These are phyloP conservation scores for Coemansia reversa DNA, from an alignment of 192 early-diverging fungal genomes.

Conservation along the genomic window DNA sequence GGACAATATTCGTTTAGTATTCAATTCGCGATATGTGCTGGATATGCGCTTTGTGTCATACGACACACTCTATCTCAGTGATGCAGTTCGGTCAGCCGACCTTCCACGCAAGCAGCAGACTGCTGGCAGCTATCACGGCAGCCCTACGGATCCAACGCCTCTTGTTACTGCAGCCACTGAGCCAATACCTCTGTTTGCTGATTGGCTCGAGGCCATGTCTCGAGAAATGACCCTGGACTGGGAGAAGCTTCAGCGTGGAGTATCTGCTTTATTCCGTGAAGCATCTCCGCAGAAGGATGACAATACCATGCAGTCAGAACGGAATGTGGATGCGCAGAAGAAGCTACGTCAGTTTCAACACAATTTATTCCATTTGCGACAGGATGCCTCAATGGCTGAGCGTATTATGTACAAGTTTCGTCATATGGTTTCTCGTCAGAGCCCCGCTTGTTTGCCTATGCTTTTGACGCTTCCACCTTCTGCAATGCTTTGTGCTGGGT, in stretches of 20 bases:
- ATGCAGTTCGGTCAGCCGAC: conserved; percentile 29
- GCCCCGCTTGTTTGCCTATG: conserved; percentile 29
- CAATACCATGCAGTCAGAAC: neutral
- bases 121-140: neutral
- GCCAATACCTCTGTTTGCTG: conserved; percentile 47
- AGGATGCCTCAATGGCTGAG: conserved; percentile 35
- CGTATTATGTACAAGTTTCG: conserved; percentile 29
- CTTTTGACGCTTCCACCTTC: conserved; percentile 44
- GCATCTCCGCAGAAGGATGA: conserved; percentile 3
- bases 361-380: conserved; percentile 34
- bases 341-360: conserved; percentile 34
- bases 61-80: conserved; percentile 39
- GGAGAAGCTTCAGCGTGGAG: conserved; percentile 29
- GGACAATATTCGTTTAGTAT: conserved; percentile 49
- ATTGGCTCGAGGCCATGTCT: conserved; percentile 46
- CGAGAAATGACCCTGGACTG: conserved; percentile 40
- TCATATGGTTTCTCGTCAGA: conserved; percentile 23
- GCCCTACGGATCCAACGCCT: conserved; percentile 23
- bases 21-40: conserved; percentile 47
- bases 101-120: conserved; percentile 6
- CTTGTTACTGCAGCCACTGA: conserved; percentile 42
- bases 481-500: conserved; percentile 27
- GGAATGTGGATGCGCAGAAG: conserved; percentile 2
- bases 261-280: conserved; percentile 10
- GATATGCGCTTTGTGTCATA: conserved; percentile 43